These are phyloP conservation scores for Thalassia testudinum DNA, from an alignment of 116 monocot species.

Conservation along the genomic window DNA sequence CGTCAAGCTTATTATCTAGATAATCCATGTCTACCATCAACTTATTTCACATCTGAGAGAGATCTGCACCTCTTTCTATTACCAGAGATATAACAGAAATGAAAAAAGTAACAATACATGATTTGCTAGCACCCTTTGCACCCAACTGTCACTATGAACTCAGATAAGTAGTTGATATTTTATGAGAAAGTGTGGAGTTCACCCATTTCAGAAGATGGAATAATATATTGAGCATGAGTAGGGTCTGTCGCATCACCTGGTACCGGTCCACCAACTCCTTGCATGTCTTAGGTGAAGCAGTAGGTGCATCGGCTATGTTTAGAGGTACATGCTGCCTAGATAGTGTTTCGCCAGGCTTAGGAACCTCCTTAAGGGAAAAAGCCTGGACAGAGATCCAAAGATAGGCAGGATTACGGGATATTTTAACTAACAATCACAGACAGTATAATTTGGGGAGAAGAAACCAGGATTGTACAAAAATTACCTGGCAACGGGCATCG, in stretches of 20 bases:
- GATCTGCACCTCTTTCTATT: too few species aligned
- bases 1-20: too few species aligned
- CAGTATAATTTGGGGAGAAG: neutral
- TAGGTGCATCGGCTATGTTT: slow-evolving; percentile 35
- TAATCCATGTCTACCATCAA: too few species aligned
- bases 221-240: neutral
- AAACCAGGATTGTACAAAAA: neutral
- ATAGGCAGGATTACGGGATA: neutral
- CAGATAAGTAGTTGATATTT: too few species aligned
- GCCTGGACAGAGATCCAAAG: slow-evolving; percentile 25
- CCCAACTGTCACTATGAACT: too few species aligned
- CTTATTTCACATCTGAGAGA: too few species aligned
- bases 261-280: slow-evolving; percentile 57
- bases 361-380: slow-evolving; percentile 73
- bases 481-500: slow-evolving; percentile 88
- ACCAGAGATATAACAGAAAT: too few species aligned
- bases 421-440: neutral
- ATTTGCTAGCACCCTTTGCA: too few species aligned
- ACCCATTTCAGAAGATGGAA: too few species aligned
- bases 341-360: slow-evolving; percentile 66
- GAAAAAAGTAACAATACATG: too few species aligned
- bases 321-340: slow-evolving; percentile 79
- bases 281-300: slow-evolving; percentile 33
- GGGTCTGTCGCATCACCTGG: slow-evolving; percentile 35
- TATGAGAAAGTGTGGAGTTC: too few species aligned